A percentile compares a stretch with the other conserved stretches of the same genome.
Evolutionary conservation across 495 filamentous ascomycete species (phyloP).

Genomic region (Delitschia confertaspora): DNA sequence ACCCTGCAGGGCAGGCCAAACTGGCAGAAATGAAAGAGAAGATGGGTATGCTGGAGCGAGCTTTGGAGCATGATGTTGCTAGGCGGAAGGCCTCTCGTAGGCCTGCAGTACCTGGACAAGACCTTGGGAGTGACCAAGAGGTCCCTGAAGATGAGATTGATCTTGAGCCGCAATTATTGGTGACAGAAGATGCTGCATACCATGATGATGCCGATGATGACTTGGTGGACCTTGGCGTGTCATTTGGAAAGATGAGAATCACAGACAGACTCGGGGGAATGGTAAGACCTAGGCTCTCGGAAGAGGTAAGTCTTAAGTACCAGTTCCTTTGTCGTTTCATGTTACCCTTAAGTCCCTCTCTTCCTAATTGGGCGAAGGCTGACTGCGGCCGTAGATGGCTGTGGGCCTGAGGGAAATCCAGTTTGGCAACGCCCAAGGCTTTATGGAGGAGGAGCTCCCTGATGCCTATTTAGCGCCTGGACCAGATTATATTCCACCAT

Average conservation of each 20-base stretch:
- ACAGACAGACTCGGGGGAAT: slow-evolving; percentile 59
- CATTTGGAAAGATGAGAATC: slow-evolving; percentile 60
- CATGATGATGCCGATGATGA: slow-evolving; percentile 51
- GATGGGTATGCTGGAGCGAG: slow-evolving; percentile 53
- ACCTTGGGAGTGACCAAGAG: slow-evolving; percentile 36
- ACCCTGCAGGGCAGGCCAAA: slow-evolving; percentile 51
- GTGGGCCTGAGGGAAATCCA: slow-evolving; percentile 13
- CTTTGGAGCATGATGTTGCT: slow-evolving; percentile 50
- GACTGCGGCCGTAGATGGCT: too few species aligned
- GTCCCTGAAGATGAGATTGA: slow-evolving; percentile 38
- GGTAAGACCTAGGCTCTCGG: slow-evolving; percentile 49
- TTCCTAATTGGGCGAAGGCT: too few species aligned
- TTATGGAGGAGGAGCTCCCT: slow-evolving; percentile 4
- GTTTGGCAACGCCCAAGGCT: slow-evolving; percentile 12
- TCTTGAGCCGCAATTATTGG: slow-evolving; percentile 47
- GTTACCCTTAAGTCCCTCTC: too few species aligned
- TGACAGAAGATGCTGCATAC: slow-evolving; percentile 52
- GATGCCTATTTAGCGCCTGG: slow-evolving; percentile 30
- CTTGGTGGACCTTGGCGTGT: slow-evolving; percentile 59
- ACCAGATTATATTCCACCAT: slow-evolving; percentile 35
- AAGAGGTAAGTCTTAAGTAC: slow-evolving; percentile 48
- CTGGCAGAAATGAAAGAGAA: slow-evolving; percentile 63
- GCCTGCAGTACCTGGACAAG: slow-evolving; percentile 23
- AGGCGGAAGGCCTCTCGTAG: slow-evolving; percentile 14
- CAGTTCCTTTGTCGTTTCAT: too few species aligned